Percentiles rank a stretch among this genome's conserved stretches.
These are phyloP conservation scores for Candida pseudoviswanathii DNA, from an alignment of 1,139 yeast species.

Conservation along the genomic window DNA sequence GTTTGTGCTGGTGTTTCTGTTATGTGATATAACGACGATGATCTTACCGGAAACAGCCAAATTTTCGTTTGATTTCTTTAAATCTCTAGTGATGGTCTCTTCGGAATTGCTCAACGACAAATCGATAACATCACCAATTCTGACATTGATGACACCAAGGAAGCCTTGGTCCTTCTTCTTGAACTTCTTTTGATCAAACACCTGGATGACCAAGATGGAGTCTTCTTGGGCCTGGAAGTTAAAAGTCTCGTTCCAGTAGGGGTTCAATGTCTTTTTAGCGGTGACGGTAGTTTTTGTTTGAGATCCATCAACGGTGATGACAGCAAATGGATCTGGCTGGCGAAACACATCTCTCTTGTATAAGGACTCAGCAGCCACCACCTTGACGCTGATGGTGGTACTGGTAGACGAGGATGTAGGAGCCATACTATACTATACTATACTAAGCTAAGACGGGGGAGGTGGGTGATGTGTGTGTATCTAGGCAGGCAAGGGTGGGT, in stretches of 20 bases:
- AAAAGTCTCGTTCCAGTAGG: slow-evolving; percentile 96
- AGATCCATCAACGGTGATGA: slow-evolving; percentile 92
- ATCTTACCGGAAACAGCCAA: slow-evolving; percentile 90
- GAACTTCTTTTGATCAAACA: slow-evolving; percentile 95
- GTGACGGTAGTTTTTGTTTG: slow-evolving; percentile 95
- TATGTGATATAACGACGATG: slow-evolving; percentile 70
- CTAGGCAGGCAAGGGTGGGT: no score
- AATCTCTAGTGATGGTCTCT: slow-evolving; percentile 90
- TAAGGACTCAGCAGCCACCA: slow-evolving; percentile 94
- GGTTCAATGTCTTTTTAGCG: slow-evolving; percentile 90
- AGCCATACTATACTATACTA: slow-evolving; percentile 1
- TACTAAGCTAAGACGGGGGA: no score
- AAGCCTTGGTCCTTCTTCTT: slow-evolving; percentile 99
- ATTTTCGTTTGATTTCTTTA: slow-evolving; percentile 89
- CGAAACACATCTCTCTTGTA: slow-evolving; percentile 94
- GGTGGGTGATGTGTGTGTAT: no score
- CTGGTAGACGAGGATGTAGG: slow-evolving; percentile 9
- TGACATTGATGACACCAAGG: slow-evolving; percentile 89
- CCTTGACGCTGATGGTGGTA: slow-evolving; percentile 61
- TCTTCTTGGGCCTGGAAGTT: slow-evolving; percentile 77
- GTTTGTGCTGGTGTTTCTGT: slow-evolving; percentile 15
- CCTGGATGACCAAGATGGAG: slow-evolving; percentile 88
- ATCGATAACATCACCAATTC: slow-evolving; percentile 88
- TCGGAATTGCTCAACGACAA: slow-evolving; percentile 58
- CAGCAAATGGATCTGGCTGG: slow-evolving; percentile 98